These are phyloP conservation scores for Bryum argenteum DNA, from an alignment of 225 moss, liverwort and hornwort species.

Conservation along the genomic window DNA sequence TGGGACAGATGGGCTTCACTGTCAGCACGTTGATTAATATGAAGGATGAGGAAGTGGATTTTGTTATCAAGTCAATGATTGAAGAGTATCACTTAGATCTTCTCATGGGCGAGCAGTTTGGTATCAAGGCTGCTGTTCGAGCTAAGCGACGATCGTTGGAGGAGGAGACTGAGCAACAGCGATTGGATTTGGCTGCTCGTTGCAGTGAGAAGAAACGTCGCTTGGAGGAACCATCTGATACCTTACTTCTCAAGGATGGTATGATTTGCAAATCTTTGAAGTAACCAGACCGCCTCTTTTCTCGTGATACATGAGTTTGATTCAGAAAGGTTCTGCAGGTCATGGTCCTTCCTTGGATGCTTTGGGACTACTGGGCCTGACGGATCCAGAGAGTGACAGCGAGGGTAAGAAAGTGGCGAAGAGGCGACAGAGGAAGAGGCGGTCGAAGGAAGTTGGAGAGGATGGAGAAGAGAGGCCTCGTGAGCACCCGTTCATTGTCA, in stretches of 20 bases:
- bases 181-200: constrained; percentile 71
- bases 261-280: constrained; percentile 8
- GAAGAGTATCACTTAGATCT: constrained; percentile 85
- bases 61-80: constrained; percentile 64
- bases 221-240: constrained; percentile 68
- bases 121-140: constrained; percentile 91
- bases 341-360: constrained; percentile 67
- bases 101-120: constrained; percentile 95
- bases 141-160: constrained; percentile 81
- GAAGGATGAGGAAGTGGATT: constrained; percentile 70
- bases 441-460: constrained; percentile 92
- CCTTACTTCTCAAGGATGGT: constrained; percentile 78
- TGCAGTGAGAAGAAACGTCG: constrained; percentile 81
- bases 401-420: constrained; percentile 81
- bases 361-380: constrained; percentile 74
- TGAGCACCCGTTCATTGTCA: constrained; percentile 97
- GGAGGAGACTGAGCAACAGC: constrained; percentile 89
- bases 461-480: constrained; percentile 98
- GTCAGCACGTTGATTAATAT: constrained; percentile 67
- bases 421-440: constrained; percentile 83
- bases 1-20: constrained; percentile 75
- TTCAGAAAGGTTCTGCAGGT: constrained; percentile 37
- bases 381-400: constrained; percentile 92
- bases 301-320: not conserved
- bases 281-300: not conserved